These are phyloP conservation scores for Suhomyces kunorum DNA, from an alignment of 1,139 yeast genomes.

Conservation along the genomic window DNA sequence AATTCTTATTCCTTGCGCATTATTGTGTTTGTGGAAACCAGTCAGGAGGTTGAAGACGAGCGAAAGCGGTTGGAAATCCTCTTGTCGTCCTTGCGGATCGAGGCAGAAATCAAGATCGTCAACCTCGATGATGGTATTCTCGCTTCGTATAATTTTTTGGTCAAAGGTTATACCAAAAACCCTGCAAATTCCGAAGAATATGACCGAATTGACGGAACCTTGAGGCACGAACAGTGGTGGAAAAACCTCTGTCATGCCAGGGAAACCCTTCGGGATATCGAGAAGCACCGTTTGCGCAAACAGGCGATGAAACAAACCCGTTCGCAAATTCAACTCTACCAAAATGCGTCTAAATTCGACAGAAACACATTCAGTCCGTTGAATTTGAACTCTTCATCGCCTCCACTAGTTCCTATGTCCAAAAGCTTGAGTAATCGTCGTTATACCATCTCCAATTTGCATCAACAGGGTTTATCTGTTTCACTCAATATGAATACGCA, in stretches of 20 bases:
- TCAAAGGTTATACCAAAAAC: slow-evolving; percentile 57
- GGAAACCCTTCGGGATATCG: slow-evolving; percentile 42
- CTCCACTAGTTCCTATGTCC: slow-evolving; percentile 10
- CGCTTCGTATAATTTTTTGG: slow-evolving; percentile 69
- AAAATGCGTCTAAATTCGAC: slow-evolving; percentile 9
- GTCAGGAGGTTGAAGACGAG: slow-evolving; percentile 72
- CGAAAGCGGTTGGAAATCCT: slow-evolving; percentile 57
- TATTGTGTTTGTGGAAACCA: slow-evolving; percentile 83
- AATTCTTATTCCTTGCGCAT: slow-evolving; percentile 69
- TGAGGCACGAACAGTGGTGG: slow-evolving; percentile 62
- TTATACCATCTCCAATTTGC: slow-evolving; percentile 59
- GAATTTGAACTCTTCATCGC: slow-evolving; percentile 21
- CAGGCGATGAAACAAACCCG: slow-evolving; percentile 11
- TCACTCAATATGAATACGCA: slow-evolving; percentile 65
- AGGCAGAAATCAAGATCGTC: slow-evolving; percentile 71
- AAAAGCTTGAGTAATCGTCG: slow-evolving; percentile 33
- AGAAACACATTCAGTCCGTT: slow-evolving; percentile 26
- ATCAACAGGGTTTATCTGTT: slow-evolving; percentile 71
- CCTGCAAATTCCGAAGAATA: slow-evolving; percentile 29
- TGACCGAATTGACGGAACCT: slow-evolving; percentile 33
- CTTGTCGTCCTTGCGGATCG: slow-evolving; percentile 75
- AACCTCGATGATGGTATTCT: slow-evolving; percentile 65
- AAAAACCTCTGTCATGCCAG: slow-evolving; percentile 59
- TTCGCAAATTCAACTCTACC: slow-evolving; percentile 4
- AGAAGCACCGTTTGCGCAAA: slow-evolving; percentile 23